phyloP scores from a whole-genome alignment of 768 basidiomycete species.

The Rickenella mellea region DNA sequence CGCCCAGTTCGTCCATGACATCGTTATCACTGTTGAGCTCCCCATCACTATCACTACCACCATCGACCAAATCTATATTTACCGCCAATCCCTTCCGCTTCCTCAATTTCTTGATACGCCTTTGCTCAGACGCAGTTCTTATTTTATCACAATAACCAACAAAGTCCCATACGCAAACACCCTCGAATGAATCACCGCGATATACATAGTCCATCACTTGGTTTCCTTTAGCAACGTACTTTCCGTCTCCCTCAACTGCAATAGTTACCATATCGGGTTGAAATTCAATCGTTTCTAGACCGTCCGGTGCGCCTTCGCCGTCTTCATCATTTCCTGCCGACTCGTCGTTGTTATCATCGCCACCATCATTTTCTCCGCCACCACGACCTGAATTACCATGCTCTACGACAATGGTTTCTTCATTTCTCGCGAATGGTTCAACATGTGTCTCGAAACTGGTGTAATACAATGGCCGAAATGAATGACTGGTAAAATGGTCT shows the following conservation, averaged over 20 bases:
- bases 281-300: not conserved
- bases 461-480: conserved; percentile 25
- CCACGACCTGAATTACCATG: not conserved
- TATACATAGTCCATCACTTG: conserved; percentile 20
- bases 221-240: conserved; percentile 5
- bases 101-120: no score
- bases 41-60: conserved; percentile 4
- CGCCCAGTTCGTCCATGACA: not conserved
- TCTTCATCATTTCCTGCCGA: conserved; percentile 1
- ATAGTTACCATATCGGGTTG: not conserved
- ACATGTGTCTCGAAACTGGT: conserved; percentile 19
- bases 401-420: conserved; percentile 18
- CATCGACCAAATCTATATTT: not conserved
- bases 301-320: not conserved
- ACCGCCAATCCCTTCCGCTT: no score
- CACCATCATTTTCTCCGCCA: not conserved
- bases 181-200: conserved; percentile 7
- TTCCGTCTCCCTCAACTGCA: conserved; percentile 3
- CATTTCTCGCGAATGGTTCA: conserved; percentile 4
- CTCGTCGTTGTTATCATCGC: not conserved
- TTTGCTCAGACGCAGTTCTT: not conserved
- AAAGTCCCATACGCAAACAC: conserved; percentile 21
- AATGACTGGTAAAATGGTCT: conserved; percentile 29
- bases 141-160: conserved; percentile 15
- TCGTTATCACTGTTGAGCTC: conserved; percentile 2